phyloP scores from a whole-genome alignment of 306 rosid genomes.

The Begonia peltatifolia region DNA sequence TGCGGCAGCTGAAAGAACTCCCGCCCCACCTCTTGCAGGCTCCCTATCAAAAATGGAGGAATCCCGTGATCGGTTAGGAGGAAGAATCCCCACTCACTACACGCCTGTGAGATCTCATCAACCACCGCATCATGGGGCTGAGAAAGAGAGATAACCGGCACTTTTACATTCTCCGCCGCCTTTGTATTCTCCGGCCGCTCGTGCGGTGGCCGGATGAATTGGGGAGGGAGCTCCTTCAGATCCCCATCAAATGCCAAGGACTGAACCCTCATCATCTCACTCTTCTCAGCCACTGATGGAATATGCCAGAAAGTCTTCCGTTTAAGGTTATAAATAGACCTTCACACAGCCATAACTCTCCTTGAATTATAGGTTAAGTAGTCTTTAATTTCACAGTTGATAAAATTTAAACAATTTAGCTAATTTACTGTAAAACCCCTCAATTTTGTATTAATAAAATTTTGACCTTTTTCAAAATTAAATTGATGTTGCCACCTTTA shows the following conservation, averaged over 20 bases:
- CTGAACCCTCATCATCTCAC: conserved; percentile 15
- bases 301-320: no score
- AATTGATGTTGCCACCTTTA: no score
- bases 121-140: conserved; percentile 13
- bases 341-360: no score
- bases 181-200: conserved; percentile 23
- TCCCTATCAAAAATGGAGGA: conserved; percentile 20
- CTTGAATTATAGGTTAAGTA: no score
- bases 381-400: no score
- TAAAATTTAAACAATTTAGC: no score
- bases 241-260: conserved; percentile 2
- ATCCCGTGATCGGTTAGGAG: conserved; percentile 40
- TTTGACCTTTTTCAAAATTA: no score
- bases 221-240: conserved; percentile 12
- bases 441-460: no score
- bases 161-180: conserved; percentile 14
- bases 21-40: conserved; percentile 32
- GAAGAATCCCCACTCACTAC: conserved; percentile 40
- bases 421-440: no score
- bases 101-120: conserved; percentile 14
- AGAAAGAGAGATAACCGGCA: conserved; percentile 20
- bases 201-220: conserved; percentile 12
- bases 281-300: no score
- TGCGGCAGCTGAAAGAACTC: conserved; percentile 37
- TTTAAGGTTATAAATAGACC: no score